Base-by-base conservation (phyloP, 768 basidiomycete species). In the Lactarius pseudohatsudake region DNA sequence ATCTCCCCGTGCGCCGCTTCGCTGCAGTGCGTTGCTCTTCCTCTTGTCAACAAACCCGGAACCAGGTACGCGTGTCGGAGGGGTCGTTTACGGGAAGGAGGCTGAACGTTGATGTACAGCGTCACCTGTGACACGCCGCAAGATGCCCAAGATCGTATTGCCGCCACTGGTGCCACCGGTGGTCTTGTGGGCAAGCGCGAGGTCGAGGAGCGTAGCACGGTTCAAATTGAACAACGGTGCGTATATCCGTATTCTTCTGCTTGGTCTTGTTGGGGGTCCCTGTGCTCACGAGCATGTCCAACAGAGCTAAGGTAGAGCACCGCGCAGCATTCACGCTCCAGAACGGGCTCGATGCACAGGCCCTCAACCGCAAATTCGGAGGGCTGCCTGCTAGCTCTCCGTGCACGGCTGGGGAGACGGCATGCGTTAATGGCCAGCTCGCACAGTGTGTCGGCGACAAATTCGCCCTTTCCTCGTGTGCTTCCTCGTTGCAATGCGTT, bases 361-460 rank as follows among this genome's bases (percentile, higher is more conserved):
- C 68, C 13, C 69, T 74, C 45, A 75, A 75, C 58, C 26, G 11
- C 4, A 55, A 72, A 36, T 74, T 73, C 69, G 32, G 57, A 32
- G 61, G 61, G 16, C 57, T 73, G n/a, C 59, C 66, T 10, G 30
- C 69, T 16, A 76, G 61, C 74, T 79, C 63, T 71, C 69, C 70
- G 53, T 79, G 68, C 72, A 80, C 45, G 70, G 75, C 55, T 71
- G 81, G 79, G 74, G 70, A 73, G 64, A 28, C 69, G 30, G 62
- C 65, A 32, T 69, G 66, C 67, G 56, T 70, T 18, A 2, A 59
- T 15, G 67, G 61, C 43, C 34, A 61, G 26, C 59, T 73, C 41
- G 73, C 72, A 13, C 62, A 67, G 20, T 77, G 76, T 59, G 68
- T 43, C 36, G 41, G 36, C 56, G 65, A 62, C 26, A 62, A 72